Evolutionary conservation across 2,329 filamentous ascomycete genomes (phyloP).

Genomic region (Byssoonygena ceratinophila): DNA sequence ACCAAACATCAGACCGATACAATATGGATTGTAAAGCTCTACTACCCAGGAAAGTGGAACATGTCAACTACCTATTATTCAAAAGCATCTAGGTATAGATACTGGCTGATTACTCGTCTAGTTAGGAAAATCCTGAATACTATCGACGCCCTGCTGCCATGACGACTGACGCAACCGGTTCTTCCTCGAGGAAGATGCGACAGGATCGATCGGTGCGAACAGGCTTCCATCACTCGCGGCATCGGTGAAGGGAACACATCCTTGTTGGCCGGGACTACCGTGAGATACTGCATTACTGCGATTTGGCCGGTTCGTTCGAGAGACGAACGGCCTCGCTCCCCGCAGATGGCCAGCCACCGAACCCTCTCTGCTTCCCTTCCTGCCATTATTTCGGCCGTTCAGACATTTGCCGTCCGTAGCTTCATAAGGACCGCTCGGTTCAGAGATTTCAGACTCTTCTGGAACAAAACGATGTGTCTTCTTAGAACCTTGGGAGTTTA

Average conservation of each 20-base stretch:
- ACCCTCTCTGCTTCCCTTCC: too few relatives aligned
- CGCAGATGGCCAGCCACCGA: neutral
- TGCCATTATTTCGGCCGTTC: neutral
- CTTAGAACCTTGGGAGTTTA: neutral
- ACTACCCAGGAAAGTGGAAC: too few relatives aligned
- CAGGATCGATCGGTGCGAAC: neutral
- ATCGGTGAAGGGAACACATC: neutral
- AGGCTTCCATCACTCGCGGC: neutral
- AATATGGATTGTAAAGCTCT: too few relatives aligned
- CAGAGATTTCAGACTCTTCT: neutral
- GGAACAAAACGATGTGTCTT: neutral
- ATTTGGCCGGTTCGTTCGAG: neutral
- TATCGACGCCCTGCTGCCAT: neutral
- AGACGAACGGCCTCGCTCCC: neutral
- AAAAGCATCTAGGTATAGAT: neutral
- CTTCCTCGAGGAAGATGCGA: neutral
- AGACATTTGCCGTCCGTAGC: neutral
- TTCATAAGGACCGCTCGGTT: neutral
- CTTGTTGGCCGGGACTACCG: neutral
- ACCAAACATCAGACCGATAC: too few relatives aligned
- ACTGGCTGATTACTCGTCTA: neutral
- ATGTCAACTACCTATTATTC: too few relatives aligned
- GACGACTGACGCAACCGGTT: neutral
- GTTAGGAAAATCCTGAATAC: constrained; percentile 1
- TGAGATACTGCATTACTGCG: neutral